phyloP scores from a whole-genome alignment of 495 filamentous ascomycete species.

The Gamarada debralockiae region DNA sequence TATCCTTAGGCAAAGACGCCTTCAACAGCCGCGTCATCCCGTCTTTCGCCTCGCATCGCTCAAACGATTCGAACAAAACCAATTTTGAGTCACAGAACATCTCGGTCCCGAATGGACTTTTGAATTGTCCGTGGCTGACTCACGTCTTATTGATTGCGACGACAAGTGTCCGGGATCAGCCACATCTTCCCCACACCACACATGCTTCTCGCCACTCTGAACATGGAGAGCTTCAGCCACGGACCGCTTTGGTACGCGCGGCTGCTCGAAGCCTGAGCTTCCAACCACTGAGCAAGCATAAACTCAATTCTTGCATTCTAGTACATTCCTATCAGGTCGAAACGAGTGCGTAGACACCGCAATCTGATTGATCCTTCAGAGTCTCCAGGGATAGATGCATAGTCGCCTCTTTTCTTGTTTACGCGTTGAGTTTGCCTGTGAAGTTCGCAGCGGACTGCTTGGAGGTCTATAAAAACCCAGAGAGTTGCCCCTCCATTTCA shows the following conservation, averaged over 20 bases:
- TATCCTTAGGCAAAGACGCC: too few relatives aligned
- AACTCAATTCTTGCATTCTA: conserved; percentile 6
- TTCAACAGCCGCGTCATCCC: too few relatives aligned
- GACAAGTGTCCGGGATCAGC: conserved; percentile 14
- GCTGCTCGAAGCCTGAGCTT: background rate
- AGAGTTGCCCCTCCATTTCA: background rate
- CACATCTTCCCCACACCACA: conserved; percentile 6
- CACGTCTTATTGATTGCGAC: conserved; percentile 8
- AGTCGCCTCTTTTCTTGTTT: background rate
- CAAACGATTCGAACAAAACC: background rate
- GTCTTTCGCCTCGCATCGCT: background rate
- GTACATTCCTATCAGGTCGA: conserved; percentile 16
- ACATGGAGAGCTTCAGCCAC: background rate
- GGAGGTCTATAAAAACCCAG: conserved; percentile 13
- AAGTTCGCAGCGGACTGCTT: conserved; percentile 2
- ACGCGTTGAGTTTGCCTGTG: conserved; percentile 5
- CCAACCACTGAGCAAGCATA: conserved; percentile 7
- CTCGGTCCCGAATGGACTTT: conserved; percentile 7
- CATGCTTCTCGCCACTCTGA: background rate
- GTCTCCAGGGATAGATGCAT: too few relatives aligned
- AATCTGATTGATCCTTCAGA: conserved; percentile 9
- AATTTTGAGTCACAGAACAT: background rate
- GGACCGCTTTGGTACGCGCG: conserved; percentile 6
- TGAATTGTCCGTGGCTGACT: conserved; percentile 3
- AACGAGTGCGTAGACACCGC: conserved; percentile 10